Evolutionary conservation across 805 yeast species (phyloP).

Genomic region (Priceomyces carsonii): DNA sequence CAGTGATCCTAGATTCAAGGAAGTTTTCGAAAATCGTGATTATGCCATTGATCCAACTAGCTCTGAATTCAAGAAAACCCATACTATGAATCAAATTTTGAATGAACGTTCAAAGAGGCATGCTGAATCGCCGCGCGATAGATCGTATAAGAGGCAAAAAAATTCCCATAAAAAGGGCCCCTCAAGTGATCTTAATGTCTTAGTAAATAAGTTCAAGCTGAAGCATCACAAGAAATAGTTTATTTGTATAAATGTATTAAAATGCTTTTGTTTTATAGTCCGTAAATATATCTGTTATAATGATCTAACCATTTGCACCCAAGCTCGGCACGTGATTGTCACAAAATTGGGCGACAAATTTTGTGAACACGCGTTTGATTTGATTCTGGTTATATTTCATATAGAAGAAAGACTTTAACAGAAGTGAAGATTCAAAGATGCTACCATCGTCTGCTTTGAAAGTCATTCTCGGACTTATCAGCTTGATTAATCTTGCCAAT

Average conservation of each 20-base stretch:
- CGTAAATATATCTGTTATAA: neutral
- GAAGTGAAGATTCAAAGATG: no score
- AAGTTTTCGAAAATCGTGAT: slow-evolving; percentile 84
- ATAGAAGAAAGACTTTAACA: no score
- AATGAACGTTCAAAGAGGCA: slow-evolving; percentile 66
- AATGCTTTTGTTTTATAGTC: neutral
- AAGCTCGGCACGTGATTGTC: neutral
- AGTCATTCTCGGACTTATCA: slow-evolving; percentile 6
- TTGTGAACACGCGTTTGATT: slow-evolving; percentile 12
- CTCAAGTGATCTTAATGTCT: slow-evolving; percentile 19
- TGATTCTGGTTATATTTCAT: no score
- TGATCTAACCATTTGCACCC: no score
- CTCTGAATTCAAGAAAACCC: slow-evolving; percentile 86
- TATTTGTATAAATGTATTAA: slow-evolving; percentile 3
- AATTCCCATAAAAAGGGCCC: slow-evolving; percentile 7
- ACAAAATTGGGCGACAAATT: slow-evolving; percentile 1
- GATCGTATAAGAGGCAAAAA: slow-evolving; percentile 14
- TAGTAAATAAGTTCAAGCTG: slow-evolving; percentile 54
- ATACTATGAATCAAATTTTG: slow-evolving; percentile 81
- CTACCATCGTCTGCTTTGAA: slow-evolving; percentile 6
- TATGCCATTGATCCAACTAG: slow-evolving; percentile 93
- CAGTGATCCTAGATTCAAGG: slow-evolving; percentile 83
- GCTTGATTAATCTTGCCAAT: slow-evolving; percentile 16
- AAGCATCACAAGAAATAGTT: slow-evolving; percentile 25
- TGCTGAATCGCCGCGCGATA: slow-evolving; percentile 10